phyloP scores from a whole-genome alignment of 148 eudicot species.

The Vaccinium corymbosum region DNA sequence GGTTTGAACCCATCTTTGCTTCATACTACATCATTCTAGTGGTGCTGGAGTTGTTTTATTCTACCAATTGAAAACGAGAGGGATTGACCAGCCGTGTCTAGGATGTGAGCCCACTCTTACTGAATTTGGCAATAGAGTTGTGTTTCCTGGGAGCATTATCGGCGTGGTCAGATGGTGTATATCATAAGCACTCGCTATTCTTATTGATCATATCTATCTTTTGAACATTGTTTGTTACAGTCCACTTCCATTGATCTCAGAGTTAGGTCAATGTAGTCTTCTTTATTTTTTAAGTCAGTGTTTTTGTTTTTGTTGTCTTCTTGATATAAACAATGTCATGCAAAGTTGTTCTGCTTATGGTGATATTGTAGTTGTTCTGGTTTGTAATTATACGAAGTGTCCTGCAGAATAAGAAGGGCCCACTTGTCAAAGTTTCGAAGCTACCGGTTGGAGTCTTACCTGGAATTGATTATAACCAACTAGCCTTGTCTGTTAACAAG shows the following conservation, averaged over 20 bases:
- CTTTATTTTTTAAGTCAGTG: too few species aligned
- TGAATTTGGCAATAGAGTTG: neutral
- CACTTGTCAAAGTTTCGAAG: slow-evolving; percentile 32
- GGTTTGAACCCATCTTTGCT: neutral
- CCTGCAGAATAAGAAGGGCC: slow-evolving; percentile 27
- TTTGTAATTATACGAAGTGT: neutral
- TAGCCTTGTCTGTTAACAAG: slow-evolving; percentile 37
- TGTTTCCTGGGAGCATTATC: neutral
- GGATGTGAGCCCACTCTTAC: neutral
- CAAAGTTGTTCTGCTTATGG: neutral
- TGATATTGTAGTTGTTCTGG: slow-evolving; percentile 1
- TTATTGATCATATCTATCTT: neutral
- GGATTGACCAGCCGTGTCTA: neutral
- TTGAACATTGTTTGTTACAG: neutral
- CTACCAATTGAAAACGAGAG: neutral
- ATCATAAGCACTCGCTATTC: neutral
- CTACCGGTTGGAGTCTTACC: slow-evolving; percentile 29
- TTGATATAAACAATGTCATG: neutral
- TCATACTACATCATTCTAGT: neutral
- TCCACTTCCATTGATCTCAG: neutral
- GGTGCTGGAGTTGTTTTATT: slow-evolving; percentile 7
- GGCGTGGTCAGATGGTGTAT: neutral
- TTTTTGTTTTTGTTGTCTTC: neutral
- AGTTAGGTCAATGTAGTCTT: neutral
- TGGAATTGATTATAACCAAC: slow-evolving; percentile 31